Percentiles rank a stretch among this genome's conserved stretches.
Conservation (phyloP, 2,329 filamentous ascomycete species). For the Ophiostoma angusticollis region DNA sequence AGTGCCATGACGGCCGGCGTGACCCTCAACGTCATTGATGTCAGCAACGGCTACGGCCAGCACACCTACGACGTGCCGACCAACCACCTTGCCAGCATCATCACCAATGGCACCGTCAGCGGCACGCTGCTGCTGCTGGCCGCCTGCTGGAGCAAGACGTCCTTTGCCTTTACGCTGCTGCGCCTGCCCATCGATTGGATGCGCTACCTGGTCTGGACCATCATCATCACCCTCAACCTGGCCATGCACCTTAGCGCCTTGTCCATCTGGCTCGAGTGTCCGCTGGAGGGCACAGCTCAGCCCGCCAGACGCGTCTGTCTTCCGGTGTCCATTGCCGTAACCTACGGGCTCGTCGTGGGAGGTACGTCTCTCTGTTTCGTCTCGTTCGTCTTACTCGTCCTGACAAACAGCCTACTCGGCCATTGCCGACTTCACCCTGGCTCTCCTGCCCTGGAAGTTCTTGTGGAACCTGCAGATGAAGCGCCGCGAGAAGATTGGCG, state of each 20-base stretch:
- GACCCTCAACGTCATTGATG: constrained; percentile 3
- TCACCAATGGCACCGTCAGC: constrained; percentile 4
- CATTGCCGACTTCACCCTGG: constrained; percentile 16
- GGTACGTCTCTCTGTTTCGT: constrained; percentile 5
- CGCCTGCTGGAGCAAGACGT: constrained; percentile 21
- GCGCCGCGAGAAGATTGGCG: constrained; percentile 19
- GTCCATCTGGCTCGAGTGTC: constrained; percentile 9
- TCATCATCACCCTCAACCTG: constrained; percentile 22
- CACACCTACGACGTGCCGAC: constrained; percentile 9
- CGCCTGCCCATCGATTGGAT: constrained; percentile 18
- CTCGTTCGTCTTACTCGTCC: background rate
- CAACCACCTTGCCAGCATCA: constrained; percentile 4
- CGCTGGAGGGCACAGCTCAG: background rate
- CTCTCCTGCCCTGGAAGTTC: constrained; percentile 20
- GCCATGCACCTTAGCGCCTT: constrained; percentile 16
- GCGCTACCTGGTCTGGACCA: constrained; percentile 18
- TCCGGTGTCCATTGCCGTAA: constrained; percentile 12
- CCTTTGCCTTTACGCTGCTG: constrained; percentile 24
- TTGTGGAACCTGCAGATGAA: constrained; percentile 20
- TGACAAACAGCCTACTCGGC: constrained; percentile 15
- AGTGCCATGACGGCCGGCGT: constrained; percentile 1
- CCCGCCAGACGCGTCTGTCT: constrained; percentile 12
- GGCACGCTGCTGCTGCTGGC: constrained; percentile 9
- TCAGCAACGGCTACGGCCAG: constrained; percentile 4
- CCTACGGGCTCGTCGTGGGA: constrained; percentile 14